Conservation (phyloP, 352 stramenopile genomes). For the Globisporangium barbulae region DNA sequence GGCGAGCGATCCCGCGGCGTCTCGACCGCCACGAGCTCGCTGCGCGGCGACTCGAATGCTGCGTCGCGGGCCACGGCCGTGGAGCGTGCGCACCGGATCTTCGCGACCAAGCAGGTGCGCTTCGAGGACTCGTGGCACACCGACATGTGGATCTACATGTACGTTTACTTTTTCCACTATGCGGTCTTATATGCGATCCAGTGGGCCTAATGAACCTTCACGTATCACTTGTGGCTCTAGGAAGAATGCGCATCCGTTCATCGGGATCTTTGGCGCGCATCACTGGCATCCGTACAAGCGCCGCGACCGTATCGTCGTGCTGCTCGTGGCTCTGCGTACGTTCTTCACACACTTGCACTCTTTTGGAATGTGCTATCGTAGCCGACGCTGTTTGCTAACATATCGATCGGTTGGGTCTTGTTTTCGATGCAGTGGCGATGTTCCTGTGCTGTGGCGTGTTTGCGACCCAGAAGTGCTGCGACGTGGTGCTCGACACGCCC, state of each 20-base stretch:
- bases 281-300: slow-evolving; percentile 54
- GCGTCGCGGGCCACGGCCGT: slow-evolving; percentile 17
- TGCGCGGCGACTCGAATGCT: not conserved
- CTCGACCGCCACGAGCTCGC: slow-evolving; percentile 18
- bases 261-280: slow-evolving; percentile 38
- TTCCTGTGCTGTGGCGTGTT: slow-evolving; percentile 42
- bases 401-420: slow-evolving; percentile 6
- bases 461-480: slow-evolving; percentile 42
- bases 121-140: slow-evolving; percentile 35
- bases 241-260: slow-evolving; percentile 55
- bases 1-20: slow-evolving; percentile 16
- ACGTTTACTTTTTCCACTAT: slow-evolving; percentile 10
- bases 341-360: not conserved
- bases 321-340: slow-evolving; percentile 44
- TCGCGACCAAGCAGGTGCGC: slow-evolving; percentile 47
- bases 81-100: slow-evolving; percentile 36
- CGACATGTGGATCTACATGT: slow-evolving; percentile 67
- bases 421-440: slow-evolving; percentile 28
- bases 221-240: slow-evolving; percentile 14
- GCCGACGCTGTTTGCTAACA: not conserved
- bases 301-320: slow-evolving; percentile 43
- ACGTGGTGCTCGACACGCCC: slow-evolving; percentile 12
- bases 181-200: not conserved
- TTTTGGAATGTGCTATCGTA: not conserved
- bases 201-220: not conserved